Base-by-base conservation (phyloP, 2,329 filamentous ascomycete genomes). In the Pseudogymnoascus sp. region DNA sequence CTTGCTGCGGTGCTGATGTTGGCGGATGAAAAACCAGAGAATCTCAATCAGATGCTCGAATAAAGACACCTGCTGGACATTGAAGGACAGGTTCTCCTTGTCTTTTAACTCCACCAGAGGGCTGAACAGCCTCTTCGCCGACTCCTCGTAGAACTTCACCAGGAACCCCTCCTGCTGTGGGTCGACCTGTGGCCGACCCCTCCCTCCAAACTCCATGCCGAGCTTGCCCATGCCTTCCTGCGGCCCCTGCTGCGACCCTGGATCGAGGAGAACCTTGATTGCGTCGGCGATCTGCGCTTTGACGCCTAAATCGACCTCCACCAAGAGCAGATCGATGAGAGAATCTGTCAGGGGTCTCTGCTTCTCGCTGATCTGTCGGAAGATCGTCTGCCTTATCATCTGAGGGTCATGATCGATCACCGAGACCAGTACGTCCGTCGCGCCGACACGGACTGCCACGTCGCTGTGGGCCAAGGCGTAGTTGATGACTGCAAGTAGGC, bases 271-370 rank as follows among this genome's bases (percentile, higher is more conserved):
- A 22, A 98, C 89, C 76, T 96, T 97, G 73, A 99, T 88, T 6
- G 93, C 91, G 77, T 99, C 95, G 2, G 93, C 92, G 71, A 98
- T 89, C 74, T 98, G 95, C 28, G 91, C 92, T 76, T 96, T 97
- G 66, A 98, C 92, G 0, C 95, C 95, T 14, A 98, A 80, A 72
- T 99, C 95, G 16, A 90, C 89, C 77, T 99, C 95, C 1, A 95
- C 87, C 56, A 98, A 82, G 1, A 99, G 83, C 43, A 99, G 81
- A 69, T 97, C 93, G 64, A 98, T 96, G 41, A 99, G 79, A 0
- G 91, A 96, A 73, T 98, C 95, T 1, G 92, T 97, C 62, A 99
- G 77, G 4, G 91, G 91, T 2, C 88, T 86, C 69, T 90, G 87
- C 72, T 93, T 93, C 67, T 97, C 92, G 67, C 89, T 88, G 66